Evolutionary conservation across 2,329 filamentous ascomycete genomes (phyloP).

Genomic region (Beauveria asiatica): DNA sequence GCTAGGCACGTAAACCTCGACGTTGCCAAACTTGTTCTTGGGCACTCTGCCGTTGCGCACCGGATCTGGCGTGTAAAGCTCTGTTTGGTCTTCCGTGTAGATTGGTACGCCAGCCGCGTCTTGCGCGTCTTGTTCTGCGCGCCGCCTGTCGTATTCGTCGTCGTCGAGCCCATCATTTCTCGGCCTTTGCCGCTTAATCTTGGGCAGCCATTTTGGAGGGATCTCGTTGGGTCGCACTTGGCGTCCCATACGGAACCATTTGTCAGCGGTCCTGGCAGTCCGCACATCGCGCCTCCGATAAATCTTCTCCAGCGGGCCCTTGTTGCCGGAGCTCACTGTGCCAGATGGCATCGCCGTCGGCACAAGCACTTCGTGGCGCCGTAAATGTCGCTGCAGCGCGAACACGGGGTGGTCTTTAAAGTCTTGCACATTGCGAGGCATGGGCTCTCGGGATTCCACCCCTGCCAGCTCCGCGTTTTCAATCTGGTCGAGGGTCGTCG

Average conservation of each 20-base stretch:
- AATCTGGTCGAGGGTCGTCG: conserved; percentile 67
- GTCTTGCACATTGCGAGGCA: conserved; percentile 78
- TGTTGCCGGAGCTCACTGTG: conserved; percentile 62
- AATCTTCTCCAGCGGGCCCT: conserved; percentile 61
- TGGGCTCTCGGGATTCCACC: conserved; percentile 65
- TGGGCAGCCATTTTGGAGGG: conserved; percentile 65
- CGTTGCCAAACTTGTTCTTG: conserved; percentile 88
- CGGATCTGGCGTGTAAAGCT: conserved; percentile 65
- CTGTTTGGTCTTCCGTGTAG: conserved; percentile 57
- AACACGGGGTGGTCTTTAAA: conserved; percentile 81
- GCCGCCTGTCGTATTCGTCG: conserved; percentile 13
- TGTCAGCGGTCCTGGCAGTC: conserved; percentile 67
- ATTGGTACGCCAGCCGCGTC: conserved; percentile 42
- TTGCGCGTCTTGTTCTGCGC: conserved; percentile 21
- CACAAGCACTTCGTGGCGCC: conserved; percentile 72
- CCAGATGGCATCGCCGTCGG: conserved; percentile 64
- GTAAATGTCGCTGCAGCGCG: conserved; percentile 77
- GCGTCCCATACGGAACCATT: conserved; percentile 83
- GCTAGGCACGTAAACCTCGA: conserved; percentile 83
- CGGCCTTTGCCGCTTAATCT: conserved; percentile 29
- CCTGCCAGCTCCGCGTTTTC: conserved; percentile 70
- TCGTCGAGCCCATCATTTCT: conserved; percentile 14
- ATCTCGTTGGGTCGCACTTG: conserved; percentile 72
- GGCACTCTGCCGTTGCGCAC: conserved; percentile 69
- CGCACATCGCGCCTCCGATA: conserved; percentile 78